Base-by-base conservation (phyloP, 2,329 filamentous ascomycete species). In the Alternaria tenuissima region DNA sequence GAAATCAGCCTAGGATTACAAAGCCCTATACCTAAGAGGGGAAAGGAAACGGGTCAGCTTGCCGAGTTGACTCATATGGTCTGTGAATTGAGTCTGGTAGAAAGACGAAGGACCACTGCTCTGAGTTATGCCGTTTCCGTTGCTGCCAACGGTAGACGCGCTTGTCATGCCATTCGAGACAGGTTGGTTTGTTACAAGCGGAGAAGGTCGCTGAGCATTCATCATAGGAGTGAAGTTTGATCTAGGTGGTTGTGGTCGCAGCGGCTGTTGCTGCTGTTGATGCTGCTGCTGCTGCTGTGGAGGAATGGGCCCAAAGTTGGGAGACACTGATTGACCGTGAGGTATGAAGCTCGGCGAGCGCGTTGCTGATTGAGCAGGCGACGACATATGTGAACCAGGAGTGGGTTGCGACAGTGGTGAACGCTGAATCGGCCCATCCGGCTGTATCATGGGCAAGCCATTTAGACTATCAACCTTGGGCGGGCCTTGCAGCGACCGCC, bases 51-150 rank as follows among this genome's bases (percentile, higher is more conserved):
- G 83, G 84, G 86, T 79, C 75, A 86, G 85, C 93, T 91, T 93
- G 91, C 94, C 94, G 79, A 98, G 88, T 84, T 97, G 93, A 80
- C 96, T 92, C 80, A 96, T 94, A 79, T 97, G 94, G 78, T 91
- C 95, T 76, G 96, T 93, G 81, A 96, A 97, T 18, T 92, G 91
- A 59, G 92, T 91, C 51, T 91, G 89, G 76, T 96, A 97, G 80
- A 91, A 96, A 54, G 81, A 79, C 18, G 83, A 80, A 41, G 84
- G 78, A 43, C 72, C 77, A 48, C 74, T 78, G 64, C 71, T 76
- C 38, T 77, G 74, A 30, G 70, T 76, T 67, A 76, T 76, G 61
- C 66, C 75, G 63, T 73, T 79, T 57, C 69, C 69, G 53, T 69
- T 76, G 61, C 73, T 78, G 55, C 72, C 76, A 46, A 74, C 71